Evolutionary conservation across 192 early-diverging fungal genomes (phyloP), one percentile per base, ranked within the genome.

Genomic region (Coemansia sp.): DNA sequence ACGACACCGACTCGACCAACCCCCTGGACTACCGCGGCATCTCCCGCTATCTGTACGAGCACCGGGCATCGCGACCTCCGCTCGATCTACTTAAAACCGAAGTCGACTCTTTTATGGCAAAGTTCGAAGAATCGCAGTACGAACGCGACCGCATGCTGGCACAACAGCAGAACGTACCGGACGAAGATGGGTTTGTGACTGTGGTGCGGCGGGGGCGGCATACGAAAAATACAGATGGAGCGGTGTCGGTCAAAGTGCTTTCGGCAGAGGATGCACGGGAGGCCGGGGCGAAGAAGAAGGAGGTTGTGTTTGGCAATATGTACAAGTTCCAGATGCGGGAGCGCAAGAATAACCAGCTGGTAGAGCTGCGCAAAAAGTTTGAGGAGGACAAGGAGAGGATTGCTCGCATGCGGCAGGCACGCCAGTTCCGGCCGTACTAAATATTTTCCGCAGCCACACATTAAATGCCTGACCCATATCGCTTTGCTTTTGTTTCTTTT

Each of bases 271-370:
- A 84, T 52, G 78, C 80, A 72, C 60, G 65, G 79, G 59, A 87
- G 88, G 74, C 87, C 71, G 63, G 91, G 2, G 50, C 26, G 2
- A 60, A 57, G 64, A 72, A 94, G 87, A 89, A 92, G 83, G 85
- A 89, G 62, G 88, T 89, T 55, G 22, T 60, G 55, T 82, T 93
- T 50, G 85, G 86, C 21, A 90, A 98, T 82, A 94, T 98, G 87
- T 98, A 98, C 73, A 83, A 94, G 12, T 98, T 98, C 88, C 95
- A 98, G 83, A 84, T 93, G 85, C 86, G 94, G 21, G 93, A 98
- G 82, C 84, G 78, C 37, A 96, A 96, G 77, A 83, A 89, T 48
- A 87, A 93, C 72, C 89, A 97, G 89, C 84, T 96, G 37, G 79
- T 83, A 2, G 92, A 96, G 54, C 77, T 97, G 59, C 90, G 95